Evolutionary conservation across 208 protist genomes (phyloP), one percentile per base, ranked within the genome.

Genomic region (Novymonas esmeraldas): DNA sequence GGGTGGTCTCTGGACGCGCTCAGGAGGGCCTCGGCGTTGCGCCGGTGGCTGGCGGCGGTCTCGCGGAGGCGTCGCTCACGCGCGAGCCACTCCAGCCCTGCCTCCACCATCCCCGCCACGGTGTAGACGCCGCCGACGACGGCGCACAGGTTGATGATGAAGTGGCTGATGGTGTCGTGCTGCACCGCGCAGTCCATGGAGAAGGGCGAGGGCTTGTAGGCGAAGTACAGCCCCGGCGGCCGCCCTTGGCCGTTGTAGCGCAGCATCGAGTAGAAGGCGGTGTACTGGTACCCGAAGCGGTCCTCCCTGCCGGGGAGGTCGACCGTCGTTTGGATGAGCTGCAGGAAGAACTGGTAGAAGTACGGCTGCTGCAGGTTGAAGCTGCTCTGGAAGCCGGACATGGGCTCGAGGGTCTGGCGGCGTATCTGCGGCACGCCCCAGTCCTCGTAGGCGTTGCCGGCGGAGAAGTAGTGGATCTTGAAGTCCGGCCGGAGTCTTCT

Each of bases 51-150:
- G 45, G 46, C 52, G 0, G 45, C 44, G 0, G 22, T 55, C 49
- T 73, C 64, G 9, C 56, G 41, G 33, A 51, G 62, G 2, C 60
- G 56, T 4, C 59, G 64, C 41, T 59, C 31, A 31, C 64, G 60
- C 20, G 55, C 68, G 2, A 76, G 6, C 31, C 52, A 52, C 39
- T 72, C 73, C 38, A 79, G n/a, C 11, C 42, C 52, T 4, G 56
- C 55, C 44, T 85, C 75, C 18, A 90, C 5, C 36, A 90, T 72
- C 26, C 78, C 60, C 3, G 78, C 70, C 6, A 90, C 84, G 0
- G 75, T 84, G 62, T 81, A 86, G 20, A 90, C 81, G 10, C 84
- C 84, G 31, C 80, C 84, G 13, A 69, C 54, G 2, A 90, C 76
- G 18, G 84, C 84, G 62, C 84, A 90, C 33, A 86, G 45, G 34